Base-by-base conservation (phyloP, 1,139 yeast species). In the Debaryomyces subglobosus region DNA sequence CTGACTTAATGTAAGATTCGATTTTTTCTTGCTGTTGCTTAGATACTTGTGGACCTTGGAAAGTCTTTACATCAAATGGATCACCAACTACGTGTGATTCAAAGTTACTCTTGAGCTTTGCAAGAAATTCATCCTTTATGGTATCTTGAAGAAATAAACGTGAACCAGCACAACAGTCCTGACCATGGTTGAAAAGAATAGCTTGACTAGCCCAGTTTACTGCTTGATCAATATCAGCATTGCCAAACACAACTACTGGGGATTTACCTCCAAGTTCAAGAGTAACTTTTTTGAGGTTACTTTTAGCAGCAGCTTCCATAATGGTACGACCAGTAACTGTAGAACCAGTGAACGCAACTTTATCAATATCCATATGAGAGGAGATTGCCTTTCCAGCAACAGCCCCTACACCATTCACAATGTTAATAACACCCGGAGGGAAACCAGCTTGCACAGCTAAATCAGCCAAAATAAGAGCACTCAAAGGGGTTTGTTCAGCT, bases 1-100 rank as follows among this genome's bases (percentile, higher is more conserved):
- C 92, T 44, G 70, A 64, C 52, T 84, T 79, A 59, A 86, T 82
- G 71, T 81, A 86, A 46, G 71, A 68, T 63, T 85, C 69, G 58
- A 86, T 82, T 71, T 82, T 83, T 68, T 84, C 82, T 61, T 82
- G 75, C 71, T 86, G 92, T 57, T 72, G 66, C 66, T 78, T 75
- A 43, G 89, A 82, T 49, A 86, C 84, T 69, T 85, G 91, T 44
- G 92, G 86, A 61, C 92, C 92, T 72, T 85, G 89, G 79, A 77
- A 82, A 49, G 80, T 75, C 46, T 69, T 75, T 54, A 75, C 77
- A 54, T 80, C 84, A 68, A 82, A 85, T 61, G 89, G 89, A 63
- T 83, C 74, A 59, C 90, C 91, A 54, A 84, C 56, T 47, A 58
- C 59, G 51, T 60, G 56, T 35, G 51, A 47, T 24, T 54, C 51